These are phyloP conservation scores for Boletales sp. DNA, from an alignment of 768 basidiomycete species.

Conservation along the genomic window DNA sequence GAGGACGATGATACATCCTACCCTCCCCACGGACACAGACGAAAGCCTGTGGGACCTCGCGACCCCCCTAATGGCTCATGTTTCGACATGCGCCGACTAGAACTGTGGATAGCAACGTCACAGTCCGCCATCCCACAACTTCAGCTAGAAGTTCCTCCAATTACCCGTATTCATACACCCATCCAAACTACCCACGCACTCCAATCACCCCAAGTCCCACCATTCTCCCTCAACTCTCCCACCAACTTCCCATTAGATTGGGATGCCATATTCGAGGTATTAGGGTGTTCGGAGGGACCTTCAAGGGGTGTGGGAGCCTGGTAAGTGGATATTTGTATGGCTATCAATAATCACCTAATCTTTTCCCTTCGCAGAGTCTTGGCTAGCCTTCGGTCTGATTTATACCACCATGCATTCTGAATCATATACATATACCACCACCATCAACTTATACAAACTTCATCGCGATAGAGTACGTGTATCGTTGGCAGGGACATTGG, in stretches of 20 bases:
- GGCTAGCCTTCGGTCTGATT: neutral
- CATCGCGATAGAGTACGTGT: conserved; percentile 1
- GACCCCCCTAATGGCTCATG: conserved; percentile 10
- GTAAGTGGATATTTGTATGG: conserved; percentile 9
- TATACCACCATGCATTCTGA: neutral
- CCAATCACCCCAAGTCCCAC: conserved; percentile 3
- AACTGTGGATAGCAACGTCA: conserved; percentile 19
- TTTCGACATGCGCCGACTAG: conserved; percentile 7
- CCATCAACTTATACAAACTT: neutral
- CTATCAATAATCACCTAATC: neutral
- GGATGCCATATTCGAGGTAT: conserved; percentile 30
- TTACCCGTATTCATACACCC: conserved; percentile 1
- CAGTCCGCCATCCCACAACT: conserved; percentile 2
- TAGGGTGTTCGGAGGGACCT: conserved; percentile 13
- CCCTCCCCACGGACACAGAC: conserved; percentile 9
- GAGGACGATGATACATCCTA: conserved; percentile 5
- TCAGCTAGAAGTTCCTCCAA: neutral
- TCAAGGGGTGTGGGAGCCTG: neutral
- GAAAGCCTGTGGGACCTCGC: conserved; percentile 27
- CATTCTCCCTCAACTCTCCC: conserved; percentile 8
- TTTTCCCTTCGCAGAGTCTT: conserved; percentile 3
- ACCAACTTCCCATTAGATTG: conserved; percentile 25
- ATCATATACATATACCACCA: conserved; percentile 8
- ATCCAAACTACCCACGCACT: neutral
- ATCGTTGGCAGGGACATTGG: conserved; percentile 8